A percentile compares a stretch with the other conserved stretches of the same genome.
Conservation (phyloP, 306 rosid species). For the Pueraria montana region DNA sequence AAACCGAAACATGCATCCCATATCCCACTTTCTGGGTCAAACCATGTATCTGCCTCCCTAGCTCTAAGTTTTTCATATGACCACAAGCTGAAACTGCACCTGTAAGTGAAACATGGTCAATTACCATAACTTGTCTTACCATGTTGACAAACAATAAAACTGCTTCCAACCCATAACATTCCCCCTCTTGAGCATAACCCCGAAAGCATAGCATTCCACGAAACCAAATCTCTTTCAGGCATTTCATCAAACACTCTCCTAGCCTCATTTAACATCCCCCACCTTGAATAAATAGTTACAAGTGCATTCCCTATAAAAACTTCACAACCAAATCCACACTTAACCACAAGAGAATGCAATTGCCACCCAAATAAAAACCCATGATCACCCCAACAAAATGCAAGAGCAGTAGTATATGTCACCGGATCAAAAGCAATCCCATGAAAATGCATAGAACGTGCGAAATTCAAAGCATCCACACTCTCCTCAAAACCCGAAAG, state of each 20-base stretch:
- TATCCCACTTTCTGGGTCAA: constrained; percentile 71
- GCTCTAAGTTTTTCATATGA: constrained; percentile 63
- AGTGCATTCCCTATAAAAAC: constrained; percentile 83
- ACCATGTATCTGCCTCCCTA: constrained; percentile 80
- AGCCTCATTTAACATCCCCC: constrained; percentile 65
- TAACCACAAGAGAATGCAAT: constrained; percentile 68
- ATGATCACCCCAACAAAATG: constrained; percentile 63
- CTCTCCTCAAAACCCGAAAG: constrained; percentile 77
- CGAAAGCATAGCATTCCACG: constrained; percentile 85
- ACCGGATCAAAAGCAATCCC: constrained; percentile 78
- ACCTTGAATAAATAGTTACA: constrained; percentile 76
- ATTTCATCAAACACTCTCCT: constrained; percentile 78
- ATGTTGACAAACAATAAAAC: constrained; percentile 62
- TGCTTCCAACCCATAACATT: constrained; percentile 68
- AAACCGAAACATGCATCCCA: constrained; percentile 64
- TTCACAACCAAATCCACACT: constrained; percentile 70
- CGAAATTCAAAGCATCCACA: constrained; percentile 69
- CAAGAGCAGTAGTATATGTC: constrained; percentile 68
- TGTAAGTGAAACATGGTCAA: constrained; percentile 81
- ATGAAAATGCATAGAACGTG: constrained; percentile 61
- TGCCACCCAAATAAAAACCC: constrained; percentile 76
- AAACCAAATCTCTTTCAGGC: constrained; percentile 65
- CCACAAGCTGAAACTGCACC: constrained; percentile 88
- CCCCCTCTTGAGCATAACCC: constrained; percentile 84
- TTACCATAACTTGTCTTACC: constrained; percentile 70